These are phyloP conservation scores for Lizanozyma gosingica DNA, from an alignment of 1,139 yeast species.

Conservation along the genomic window DNA sequence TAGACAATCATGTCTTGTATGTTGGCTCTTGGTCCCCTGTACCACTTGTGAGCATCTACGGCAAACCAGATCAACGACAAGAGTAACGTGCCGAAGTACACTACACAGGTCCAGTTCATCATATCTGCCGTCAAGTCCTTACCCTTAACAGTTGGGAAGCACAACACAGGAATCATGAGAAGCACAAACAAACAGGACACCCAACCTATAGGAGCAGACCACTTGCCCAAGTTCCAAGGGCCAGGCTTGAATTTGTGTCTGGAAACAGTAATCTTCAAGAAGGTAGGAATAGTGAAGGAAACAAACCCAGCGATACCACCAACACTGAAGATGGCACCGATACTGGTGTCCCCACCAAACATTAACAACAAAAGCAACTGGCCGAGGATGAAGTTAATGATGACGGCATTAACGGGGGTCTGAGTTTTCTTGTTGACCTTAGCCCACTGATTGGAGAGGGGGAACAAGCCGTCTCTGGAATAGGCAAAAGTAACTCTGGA, in stretches of 20 bases:
- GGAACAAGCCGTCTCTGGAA: slow-evolving; percentile 64
- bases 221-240: slow-evolving; percentile 60
- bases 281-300: slow-evolving; percentile 61
- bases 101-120: slow-evolving; percentile 70
- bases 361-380: slow-evolving; percentile 48
- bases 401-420: slow-evolving; percentile 66
- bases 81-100: slow-evolving; percentile 57
- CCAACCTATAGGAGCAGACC: slow-evolving; percentile 39
- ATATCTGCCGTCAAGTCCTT: slow-evolving; percentile 32
- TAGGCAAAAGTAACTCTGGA: slow-evolving; percentile 64
- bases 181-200: slow-evolving; percentile 39
- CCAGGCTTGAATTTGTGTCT: slow-evolving; percentile 50
- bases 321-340: slow-evolving; percentile 68
- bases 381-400: slow-evolving; percentile 53
- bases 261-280: slow-evolving; percentile 51
- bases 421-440: slow-evolving; percentile 45
- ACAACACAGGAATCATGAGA: slow-evolving; percentile 58
- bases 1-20: slow-evolving; percentile 27
- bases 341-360: slow-evolving; percentile 62
- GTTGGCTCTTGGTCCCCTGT: slow-evolving; percentile 61
- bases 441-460: slow-evolving; percentile 46
- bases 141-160: slow-evolving; percentile 54
- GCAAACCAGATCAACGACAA: slow-evolving; percentile 44
- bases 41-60: slow-evolving; percentile 55
- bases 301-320: slow-evolving; percentile 70